A percentile compares a stretch with the other conserved stretches of the same genome.
Conservation (phyloP, 192 early-diverging fungal genomes). For the Entophlyctis helioformis region DNA sequence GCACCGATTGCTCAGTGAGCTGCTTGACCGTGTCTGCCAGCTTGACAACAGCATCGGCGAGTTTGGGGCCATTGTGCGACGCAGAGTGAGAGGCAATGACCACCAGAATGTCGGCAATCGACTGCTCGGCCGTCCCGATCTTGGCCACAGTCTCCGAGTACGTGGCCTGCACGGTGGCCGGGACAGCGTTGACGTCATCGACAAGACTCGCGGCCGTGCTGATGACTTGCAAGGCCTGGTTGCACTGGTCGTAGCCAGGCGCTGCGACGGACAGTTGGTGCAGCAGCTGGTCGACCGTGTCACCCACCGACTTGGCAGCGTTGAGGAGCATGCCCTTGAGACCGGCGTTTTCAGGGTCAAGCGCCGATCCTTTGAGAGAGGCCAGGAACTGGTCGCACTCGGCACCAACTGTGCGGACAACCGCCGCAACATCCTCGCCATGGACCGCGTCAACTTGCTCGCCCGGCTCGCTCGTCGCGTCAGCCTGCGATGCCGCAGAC, state of each 20-base stretch:
- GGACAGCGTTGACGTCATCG: conserved; percentile 22
- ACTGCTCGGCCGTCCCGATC: conserved; percentile 9
- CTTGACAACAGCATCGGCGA: conserved; percentile 15
- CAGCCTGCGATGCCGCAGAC: no score
- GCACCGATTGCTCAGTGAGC: conserved; percentile 26
- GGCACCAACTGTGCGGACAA: no score
- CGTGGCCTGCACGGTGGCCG: conserved; percentile 2
- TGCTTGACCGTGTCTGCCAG: conserved; percentile 13
- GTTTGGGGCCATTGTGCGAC: conserved; percentile 9
- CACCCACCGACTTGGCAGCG: conserved; percentile 18
- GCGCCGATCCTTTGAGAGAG: conserved; percentile 9
- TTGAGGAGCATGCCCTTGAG: conserved; percentile 17
- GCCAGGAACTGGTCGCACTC: conserved; percentile 7
- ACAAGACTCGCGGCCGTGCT: conserved; percentile 9
- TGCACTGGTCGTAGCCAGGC: conserved; percentile 36
- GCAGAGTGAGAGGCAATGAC: conserved; percentile 4
- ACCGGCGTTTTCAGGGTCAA: conserved; percentile 16
- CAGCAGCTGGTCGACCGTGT: conserved; percentile 20
- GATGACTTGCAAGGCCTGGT: conserved; percentile 23
- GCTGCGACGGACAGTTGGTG: conserved; percentile 28
- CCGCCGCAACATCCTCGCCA: no score
- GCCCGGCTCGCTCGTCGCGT: no score
- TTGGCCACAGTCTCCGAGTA: conserved; percentile 22
- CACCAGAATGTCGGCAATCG: conserved; percentile 4
- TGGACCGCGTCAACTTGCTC: no score